Conservation (phyloP, 805 yeast species). For the Suhomyces vadensis region DNA sequence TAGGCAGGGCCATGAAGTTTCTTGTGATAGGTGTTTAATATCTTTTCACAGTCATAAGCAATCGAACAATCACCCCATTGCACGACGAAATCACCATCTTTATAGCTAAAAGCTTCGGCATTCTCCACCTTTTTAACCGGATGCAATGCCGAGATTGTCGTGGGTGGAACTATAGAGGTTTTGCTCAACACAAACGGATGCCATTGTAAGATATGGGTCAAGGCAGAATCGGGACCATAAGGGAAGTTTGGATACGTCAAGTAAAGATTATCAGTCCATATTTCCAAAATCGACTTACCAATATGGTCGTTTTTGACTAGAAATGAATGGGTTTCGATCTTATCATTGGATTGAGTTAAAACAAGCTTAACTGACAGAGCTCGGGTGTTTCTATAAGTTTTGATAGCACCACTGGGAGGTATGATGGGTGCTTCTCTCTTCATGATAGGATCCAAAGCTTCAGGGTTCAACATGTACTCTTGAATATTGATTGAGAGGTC, state of each 20-base stretch:
- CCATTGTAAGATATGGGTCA: slow-evolving; percentile 93
- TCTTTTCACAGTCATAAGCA: slow-evolving; percentile 53
- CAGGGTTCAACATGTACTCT: slow-evolving; percentile 58
- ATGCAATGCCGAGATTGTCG: slow-evolving; percentile 36
- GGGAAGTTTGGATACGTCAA: slow-evolving; percentile 66
- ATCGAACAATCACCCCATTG: slow-evolving; percentile 58
- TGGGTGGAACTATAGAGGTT: slow-evolving; percentile 66
- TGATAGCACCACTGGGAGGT: slow-evolving; percentile 65
- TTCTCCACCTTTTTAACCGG: slow-evolving; percentile 10
- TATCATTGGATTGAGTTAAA: slow-evolving; percentile 66
- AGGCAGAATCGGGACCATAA: slow-evolving; percentile 60
- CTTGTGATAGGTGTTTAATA: slow-evolving; percentile 26
- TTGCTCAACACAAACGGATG: slow-evolving; percentile 79
- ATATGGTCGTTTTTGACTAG: slow-evolving; percentile 65
- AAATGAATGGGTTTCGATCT: slow-evolving; percentile 69
- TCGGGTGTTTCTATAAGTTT: slow-evolving; percentile 62
- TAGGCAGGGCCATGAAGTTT: background rate
- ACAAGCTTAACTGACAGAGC: slow-evolving; percentile 59
- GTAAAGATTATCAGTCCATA: slow-evolving; percentile 73
- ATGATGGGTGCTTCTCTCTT: slow-evolving; percentile 71
- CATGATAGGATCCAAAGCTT: slow-evolving; percentile 62
- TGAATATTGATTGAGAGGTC: slow-evolving; percentile 61
- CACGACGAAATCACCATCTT: slow-evolving; percentile 67
- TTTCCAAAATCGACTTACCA: slow-evolving; percentile 71
- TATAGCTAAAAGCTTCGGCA: slow-evolving; percentile 39